Percentiles rank a stretch among this genome's conserved stretches.
Evolutionary conservation across 306 rosid genomes (phyloP).

Genomic region (Pterocarpus macrocarpus): DNA sequence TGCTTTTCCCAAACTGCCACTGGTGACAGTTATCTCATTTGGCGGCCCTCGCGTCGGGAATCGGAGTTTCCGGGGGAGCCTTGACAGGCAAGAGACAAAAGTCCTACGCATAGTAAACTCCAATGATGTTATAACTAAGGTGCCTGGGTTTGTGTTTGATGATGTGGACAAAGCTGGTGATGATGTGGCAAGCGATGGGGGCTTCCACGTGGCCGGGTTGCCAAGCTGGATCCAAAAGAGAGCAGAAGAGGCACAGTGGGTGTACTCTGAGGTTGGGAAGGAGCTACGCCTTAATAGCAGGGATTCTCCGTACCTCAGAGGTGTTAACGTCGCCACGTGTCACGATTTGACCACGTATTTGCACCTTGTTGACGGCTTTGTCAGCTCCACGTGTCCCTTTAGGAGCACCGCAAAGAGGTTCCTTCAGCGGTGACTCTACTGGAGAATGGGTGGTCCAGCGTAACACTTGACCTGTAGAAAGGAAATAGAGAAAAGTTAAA

Average conservation of each 20-base stretch:
- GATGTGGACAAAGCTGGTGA: not conserved
- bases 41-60: constrained; percentile 89
- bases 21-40: constrained; percentile 75
- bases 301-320: constrained; percentile 69
- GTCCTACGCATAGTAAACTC: constrained; percentile 82
- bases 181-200: not conserved
- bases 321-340: constrained; percentile 64
- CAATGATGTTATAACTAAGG: constrained; percentile 70
- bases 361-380: constrained; percentile 71
- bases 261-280: constrained; percentile 79
- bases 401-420: constrained; percentile 60
- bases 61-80: constrained; percentile 56
- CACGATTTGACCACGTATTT: constrained; percentile 80
- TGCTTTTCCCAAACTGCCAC: constrained; percentile 47
- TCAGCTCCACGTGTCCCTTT: constrained; percentile 71
- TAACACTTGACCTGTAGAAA: not conserved
- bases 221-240: constrained; percentile 63
- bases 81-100: constrained; percentile 70
- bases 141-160: constrained; percentile 76
- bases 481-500: not conserved
- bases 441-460: not conserved
- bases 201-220: constrained; percentile 19
- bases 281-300: constrained; percentile 72
- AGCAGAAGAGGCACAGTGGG: constrained; percentile 68
- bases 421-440: constrained; percentile 5